A percentile compares a stretch with the other conserved stretches of the same genome.
These are phyloP conservation scores for Diaporthe vexans DNA, from an alignment of 2,329 filamentous ascomycete genomes.

Conservation along the genomic window DNA sequence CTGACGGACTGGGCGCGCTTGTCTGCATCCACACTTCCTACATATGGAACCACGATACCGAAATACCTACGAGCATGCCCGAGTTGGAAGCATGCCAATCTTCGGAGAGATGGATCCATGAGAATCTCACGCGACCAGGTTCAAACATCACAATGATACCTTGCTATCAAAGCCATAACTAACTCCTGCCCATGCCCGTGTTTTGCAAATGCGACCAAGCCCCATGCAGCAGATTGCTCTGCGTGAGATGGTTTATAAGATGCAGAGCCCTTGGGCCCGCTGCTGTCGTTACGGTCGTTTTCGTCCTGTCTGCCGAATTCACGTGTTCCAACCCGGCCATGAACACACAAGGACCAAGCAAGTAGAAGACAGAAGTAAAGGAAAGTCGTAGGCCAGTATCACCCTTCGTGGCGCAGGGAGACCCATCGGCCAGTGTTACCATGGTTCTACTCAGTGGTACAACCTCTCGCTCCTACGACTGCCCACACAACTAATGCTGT, in stretches of 20 bases:
- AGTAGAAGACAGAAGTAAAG: neutral
- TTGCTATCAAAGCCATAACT: neutral
- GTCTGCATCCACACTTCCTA: neutral
- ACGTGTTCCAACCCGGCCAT: constrained; percentile 28
- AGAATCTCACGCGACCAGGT: neutral
- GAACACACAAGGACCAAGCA: constrained; percentile 15
- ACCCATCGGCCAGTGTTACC: neutral
- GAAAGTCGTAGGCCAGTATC: neutral
- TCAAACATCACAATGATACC: neutral
- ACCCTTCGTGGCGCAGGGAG: neutral
- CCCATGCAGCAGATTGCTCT: constrained; percentile 35
- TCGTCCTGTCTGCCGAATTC: constrained; percentile 30
- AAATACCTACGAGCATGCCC: neutral
- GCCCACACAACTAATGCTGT: constrained; percentile 75
- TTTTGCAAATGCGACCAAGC: neutral
- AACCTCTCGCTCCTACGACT: constrained; percentile 51
- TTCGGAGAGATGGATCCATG: neutral
- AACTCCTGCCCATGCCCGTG: neutral
- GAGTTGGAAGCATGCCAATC: neutral
- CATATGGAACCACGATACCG: neutral
- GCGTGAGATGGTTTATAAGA: constrained; percentile 13
- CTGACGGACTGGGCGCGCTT: neutral
- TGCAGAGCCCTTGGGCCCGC: neutral
- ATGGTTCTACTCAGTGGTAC: constrained; percentile 44
- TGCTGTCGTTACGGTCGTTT: constrained; percentile 6